phyloP scores from a whole-genome alignment of 208 protist species.

The Trypanosoma grayi region DNA sequence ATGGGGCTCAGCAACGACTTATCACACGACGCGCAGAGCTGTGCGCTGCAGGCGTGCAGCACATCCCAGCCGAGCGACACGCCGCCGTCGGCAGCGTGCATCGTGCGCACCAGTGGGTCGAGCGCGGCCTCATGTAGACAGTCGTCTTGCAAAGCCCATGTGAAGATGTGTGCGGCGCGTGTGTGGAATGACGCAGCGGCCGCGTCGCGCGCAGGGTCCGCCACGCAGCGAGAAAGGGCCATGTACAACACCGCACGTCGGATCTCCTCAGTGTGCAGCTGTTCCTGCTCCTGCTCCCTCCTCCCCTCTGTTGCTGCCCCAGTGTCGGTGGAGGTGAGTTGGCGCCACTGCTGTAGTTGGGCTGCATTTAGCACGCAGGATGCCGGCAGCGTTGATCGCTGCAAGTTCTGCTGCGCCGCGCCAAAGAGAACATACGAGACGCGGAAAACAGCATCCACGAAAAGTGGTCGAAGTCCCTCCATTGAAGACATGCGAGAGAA shows the following conservation, averaged over 20 bases:
- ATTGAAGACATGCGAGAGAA: constrained; percentile 14
- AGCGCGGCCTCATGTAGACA: constrained; percentile 20
- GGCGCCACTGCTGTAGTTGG: constrained; percentile 19
- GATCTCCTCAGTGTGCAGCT: constrained; percentile 1
- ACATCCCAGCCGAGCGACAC: constrained; percentile 22
- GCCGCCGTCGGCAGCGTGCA: constrained; percentile 20
- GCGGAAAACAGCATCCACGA: constrained; percentile 62
- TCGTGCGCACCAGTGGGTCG: constrained; percentile 29
- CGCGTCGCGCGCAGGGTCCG: constrained; percentile 1
- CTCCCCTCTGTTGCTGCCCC: too few species aligned
- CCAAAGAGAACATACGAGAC: constrained; percentile 57
- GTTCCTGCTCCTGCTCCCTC: not conserved
- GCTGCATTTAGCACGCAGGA: constrained; percentile 1
- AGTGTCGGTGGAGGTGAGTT: not conserved
- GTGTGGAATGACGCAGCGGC: constrained; percentile 45
- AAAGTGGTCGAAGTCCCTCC: constrained; percentile 37
- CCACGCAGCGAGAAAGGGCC: constrained; percentile 13
- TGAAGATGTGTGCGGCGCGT: constrained; percentile 55
- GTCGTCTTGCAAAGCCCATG: constrained; percentile 34
- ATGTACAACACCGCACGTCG: constrained; percentile 22
- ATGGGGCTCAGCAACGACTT: constrained; percentile 45
- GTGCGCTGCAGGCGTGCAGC: constrained; percentile 38
- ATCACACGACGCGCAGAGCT: constrained; percentile 32
- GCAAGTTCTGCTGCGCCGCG: constrained; percentile 6
- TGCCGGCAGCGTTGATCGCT: not conserved